Evolutionary conservation across 2,329 filamentous ascomycete species (phyloP), one percentile per base, ranked within the genome.

Genomic region (Trichocomaceae sp.): DNA sequence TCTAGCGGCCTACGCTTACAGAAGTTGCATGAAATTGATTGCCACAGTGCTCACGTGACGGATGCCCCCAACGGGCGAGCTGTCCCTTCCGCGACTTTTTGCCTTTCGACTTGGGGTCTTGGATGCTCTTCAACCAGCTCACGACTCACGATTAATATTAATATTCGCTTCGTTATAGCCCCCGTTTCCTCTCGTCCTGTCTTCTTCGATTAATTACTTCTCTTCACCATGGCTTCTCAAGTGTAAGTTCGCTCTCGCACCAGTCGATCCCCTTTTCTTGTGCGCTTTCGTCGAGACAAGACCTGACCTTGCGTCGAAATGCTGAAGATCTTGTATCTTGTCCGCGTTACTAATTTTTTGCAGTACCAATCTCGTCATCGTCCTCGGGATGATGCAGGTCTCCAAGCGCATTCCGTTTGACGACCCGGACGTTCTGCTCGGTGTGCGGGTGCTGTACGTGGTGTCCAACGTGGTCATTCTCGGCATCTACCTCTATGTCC

Each of bases 351-450:
- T 39, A 39, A 39, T 15, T 3, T 50, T 59, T 53, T 60, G 63
- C 74, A 95, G 90, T 67, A 89, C 88, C 73, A 96, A 96, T 82
- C 81, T 96, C 73, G 80, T 89, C 78, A 90, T 96, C 85, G 91
- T 95, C 78, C 83, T 96, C 64, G 88, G 88, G 71, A 95, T 96
- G 87, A 96, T 97, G 90, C 92, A 96, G 81, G 87, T 95, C 59
- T 88, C 90, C 65, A 97, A 97, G 83, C 89, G 86, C 75, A 85
- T 99, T 59, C 90, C 91, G 48, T 96, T 97, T 68, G 92, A 97
- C 29, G 86, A 97, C 69, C 90, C 83, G n/a, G 78, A 81, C 59
- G 83, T 86, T 47, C 77, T 87, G 56, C 81, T 82, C 63, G 74
- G 78, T 57, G 82, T 87, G 57, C 84, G 85, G 66, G 79, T 73